Evolutionary conservation across 805 yeast genomes (phyloP).

Genomic region (Myxozyma nipponensis): DNA sequence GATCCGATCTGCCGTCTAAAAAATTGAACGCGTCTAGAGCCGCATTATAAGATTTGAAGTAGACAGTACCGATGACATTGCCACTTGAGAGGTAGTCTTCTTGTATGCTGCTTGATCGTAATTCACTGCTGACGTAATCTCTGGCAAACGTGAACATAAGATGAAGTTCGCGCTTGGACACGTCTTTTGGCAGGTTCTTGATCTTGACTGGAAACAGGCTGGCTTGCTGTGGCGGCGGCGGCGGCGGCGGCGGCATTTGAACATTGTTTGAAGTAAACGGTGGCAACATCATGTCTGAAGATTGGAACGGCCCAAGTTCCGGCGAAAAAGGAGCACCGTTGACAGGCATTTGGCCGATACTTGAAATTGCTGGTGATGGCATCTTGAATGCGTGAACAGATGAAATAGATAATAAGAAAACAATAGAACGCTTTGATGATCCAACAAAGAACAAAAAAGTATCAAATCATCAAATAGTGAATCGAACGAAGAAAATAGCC

Average conservation of each 20-base stretch:
- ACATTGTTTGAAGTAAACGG: slow-evolving; percentile 1
- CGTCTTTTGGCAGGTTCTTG: slow-evolving; percentile 38
- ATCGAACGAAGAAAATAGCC: not conserved
- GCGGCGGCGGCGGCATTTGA: slow-evolving; percentile 5
- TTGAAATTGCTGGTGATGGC: slow-evolving; percentile 4
- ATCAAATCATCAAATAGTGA: not conserved
- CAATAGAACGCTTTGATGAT: not conserved
- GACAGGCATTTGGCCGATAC: not conserved
- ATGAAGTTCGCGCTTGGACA: slow-evolving; percentile 39
- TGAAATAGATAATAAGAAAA: slow-evolving; percentile 1
- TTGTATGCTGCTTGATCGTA: slow-evolving; percentile 21
- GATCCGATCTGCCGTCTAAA: slow-evolving; percentile 34
- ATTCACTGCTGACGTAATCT: slow-evolving; percentile 37
- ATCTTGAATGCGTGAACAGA: not conserved
- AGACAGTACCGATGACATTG: slow-evolving; percentile 32
- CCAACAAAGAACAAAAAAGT: no score
- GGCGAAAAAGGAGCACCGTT: slow-evolving; percentile 15
- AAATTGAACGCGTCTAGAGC: slow-evolving; percentile 34
- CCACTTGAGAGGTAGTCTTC: slow-evolving; percentile 29
- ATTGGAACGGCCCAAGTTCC: slow-evolving; percentile 21
- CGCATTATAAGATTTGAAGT: slow-evolving; percentile 32
- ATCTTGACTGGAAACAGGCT: slow-evolving; percentile 29
- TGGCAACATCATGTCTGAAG: slow-evolving; percentile 12
- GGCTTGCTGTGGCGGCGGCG: not conserved
- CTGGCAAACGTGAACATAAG: slow-evolving; percentile 41